A percentile compares a stretch with the other conserved stretches of the same genome.
Conservation (phyloP, 495 filamentous ascomycete genomes). For the Melanomma pulvis-pyrius region DNA sequence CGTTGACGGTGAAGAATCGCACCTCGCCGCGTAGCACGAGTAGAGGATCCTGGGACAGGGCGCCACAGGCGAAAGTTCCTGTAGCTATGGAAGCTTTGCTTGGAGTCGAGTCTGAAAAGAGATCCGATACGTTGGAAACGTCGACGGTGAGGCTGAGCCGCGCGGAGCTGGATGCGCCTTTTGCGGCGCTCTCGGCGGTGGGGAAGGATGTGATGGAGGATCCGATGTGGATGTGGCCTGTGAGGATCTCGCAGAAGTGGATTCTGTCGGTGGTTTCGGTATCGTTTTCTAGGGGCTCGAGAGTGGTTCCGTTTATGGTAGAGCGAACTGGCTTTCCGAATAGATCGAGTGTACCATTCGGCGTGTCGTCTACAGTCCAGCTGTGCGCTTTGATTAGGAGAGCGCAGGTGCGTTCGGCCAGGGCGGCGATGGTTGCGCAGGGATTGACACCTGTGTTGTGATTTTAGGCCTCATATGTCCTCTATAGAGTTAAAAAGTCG, state of each 20-base stretch:
- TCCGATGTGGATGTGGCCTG: conserved; percentile 61
- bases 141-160: conserved; percentile 65
- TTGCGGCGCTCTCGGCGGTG: conserved; percentile 57
- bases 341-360: conserved; percentile 54
- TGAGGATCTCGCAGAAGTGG: conserved; percentile 67
- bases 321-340: conserved; percentile 35
- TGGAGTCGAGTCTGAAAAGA: conserved; percentile 49
- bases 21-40: conserved; percentile 62
- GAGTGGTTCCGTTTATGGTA: not conserved
- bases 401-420: conserved; percentile 65
- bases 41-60: conserved; percentile 60
- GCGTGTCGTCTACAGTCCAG: conserved; percentile 54
- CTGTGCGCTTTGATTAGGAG: conserved; percentile 48
- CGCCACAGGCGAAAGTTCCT: conserved; percentile 62
- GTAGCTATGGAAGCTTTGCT: conserved; percentile 57
- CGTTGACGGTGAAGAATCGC: conserved; percentile 60
- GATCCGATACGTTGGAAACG: conserved; percentile 47
- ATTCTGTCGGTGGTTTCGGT: conserved; percentile 52
- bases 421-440: conserved; percentile 69
- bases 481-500: not conserved
- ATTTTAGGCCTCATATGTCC: not conserved
- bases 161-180: conserved; percentile 56
- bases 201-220: conserved; percentile 56
- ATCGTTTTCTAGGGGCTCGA: not conserved
- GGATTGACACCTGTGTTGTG: conserved; percentile 55